Evolutionary conservation across 192 early-diverging fungal species (phyloP), one percentile per base, ranked within the genome.

Genomic region (Dimargaris cristalligena): DNA sequence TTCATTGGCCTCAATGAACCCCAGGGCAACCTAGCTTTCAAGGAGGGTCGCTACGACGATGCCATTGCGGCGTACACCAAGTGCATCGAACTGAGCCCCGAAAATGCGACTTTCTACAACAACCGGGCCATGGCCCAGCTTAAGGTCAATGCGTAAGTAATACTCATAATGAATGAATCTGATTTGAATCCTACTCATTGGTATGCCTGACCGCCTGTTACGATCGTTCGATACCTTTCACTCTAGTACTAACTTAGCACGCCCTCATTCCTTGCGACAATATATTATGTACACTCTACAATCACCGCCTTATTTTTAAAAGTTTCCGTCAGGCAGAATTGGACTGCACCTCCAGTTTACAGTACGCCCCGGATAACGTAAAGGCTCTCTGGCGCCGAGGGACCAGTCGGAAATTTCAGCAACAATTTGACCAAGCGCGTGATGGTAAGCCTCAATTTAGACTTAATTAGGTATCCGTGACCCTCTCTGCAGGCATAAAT

Each of bases 11-110:
- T n/a, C n/a, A n/a, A n/a, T n/a, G n/a, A n/a, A n/a, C n/a, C n/a
- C n/a, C n/a, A 25, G 51, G 51, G 51, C 51, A 25, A 52, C 26
- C 51, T 11, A 52, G 41, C 41, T 18, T 44, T 44, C 18, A 44
- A 44, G 18, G 10, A 44, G 41, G 41, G 41, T 9, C 8, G 18
- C 41, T 44, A 44, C 41, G 41, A 44, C 41, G 41, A 44, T 9
- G 41, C 41, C 18, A 44, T 44, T 18, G 41, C 41, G 41, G 10
- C 18, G 41, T 44, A 44, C 18, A 44, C 41, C 18, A 8, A 18
- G 41, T 44, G 41, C 18, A 44, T 44, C 18, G 41, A 44, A 8
- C 41, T 44, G 8, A 18, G 18, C 18, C 41, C 41, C 10, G 41
- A 8, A 8, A 44, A 44, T 18, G 10, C 41, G 10, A 18, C 18